Evolutionary conservation across 2,329 filamentous ascomycete species (phyloP).

Genomic region (Drechslerella dactyloides): DNA sequence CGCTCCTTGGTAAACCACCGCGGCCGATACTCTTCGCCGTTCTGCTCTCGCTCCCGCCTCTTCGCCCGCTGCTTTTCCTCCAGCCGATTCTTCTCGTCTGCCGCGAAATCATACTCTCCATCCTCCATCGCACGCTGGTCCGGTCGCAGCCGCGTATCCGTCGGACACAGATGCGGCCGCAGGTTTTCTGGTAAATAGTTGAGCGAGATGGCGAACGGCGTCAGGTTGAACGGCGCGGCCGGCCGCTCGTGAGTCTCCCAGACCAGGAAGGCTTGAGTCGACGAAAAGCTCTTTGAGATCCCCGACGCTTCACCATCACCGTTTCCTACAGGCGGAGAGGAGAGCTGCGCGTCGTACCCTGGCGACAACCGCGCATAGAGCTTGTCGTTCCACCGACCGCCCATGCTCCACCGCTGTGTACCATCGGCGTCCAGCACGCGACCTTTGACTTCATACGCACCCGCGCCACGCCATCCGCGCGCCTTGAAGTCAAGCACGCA

Average conservation of each 20-base stretch:
- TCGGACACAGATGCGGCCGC: conserved; percentile 78
- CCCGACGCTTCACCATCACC: conserved; percentile 11
- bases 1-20: conserved; percentile 80
- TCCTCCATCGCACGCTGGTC: conserved; percentile 99
- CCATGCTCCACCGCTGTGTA: conserved; percentile 85
- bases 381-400: conserved; percentile 96
- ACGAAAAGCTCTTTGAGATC: conserved; percentile 55
- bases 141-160: conserved; percentile 87
- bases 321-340: conserved; percentile 59
- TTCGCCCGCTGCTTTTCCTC: conserved; percentile 88
- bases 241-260: conserved; percentile 89
- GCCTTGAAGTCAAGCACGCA: conserved; percentile 90
- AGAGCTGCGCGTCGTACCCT: conserved; percentile 79
- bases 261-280: conserved; percentile 81
- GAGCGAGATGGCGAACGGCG: conserved; percentile 91
- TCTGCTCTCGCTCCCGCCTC: conserved; percentile 73
- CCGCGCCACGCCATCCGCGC: conserved; percentile 92
- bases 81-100: conserved; percentile 89
- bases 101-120: conserved; percentile 92
- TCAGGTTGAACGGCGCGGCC: conserved; percentile 89
- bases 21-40: conserved; percentile 80
- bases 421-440: conserved; percentile 81
- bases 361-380: conserved; percentile 92
- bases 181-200: conserved; percentile 91
- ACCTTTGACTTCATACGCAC: conserved; percentile 84